These are phyloP conservation scores for Emericellopsis atlantica DNA, from an alignment of 2,329 filamentous ascomycete genomes.

Conservation along the genomic window DNA sequence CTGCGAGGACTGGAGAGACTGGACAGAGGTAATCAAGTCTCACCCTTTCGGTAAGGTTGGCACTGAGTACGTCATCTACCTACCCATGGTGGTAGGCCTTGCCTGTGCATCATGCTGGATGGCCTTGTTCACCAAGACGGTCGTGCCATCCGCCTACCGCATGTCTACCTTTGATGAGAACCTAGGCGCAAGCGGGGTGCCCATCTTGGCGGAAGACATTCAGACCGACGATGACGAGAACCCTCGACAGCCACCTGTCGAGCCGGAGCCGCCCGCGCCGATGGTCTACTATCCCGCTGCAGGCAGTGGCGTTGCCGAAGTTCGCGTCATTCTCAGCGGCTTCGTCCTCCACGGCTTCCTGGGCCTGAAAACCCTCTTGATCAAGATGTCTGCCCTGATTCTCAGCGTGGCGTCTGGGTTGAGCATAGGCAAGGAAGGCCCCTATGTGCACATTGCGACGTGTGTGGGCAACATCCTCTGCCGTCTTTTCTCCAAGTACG, in stretches of 20 bases:
- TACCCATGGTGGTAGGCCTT: conserved; percentile 57
- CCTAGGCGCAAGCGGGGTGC: conserved; percentile 51
- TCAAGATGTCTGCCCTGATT: conserved; percentile 75
- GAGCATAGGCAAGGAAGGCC: conserved; percentile 86
- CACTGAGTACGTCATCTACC: conserved; percentile 69
- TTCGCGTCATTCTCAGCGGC: conserved; percentile 93
- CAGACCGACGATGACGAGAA: conserved; percentile 27
- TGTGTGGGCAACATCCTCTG: conserved; percentile 94
- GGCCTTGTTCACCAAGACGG: conserved; percentile 83
- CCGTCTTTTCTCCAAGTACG: conserved; percentile 88
- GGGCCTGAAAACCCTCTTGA: conserved; percentile 70
- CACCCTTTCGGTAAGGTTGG: conserved; percentile 36
- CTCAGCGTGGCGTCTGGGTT: conserved; percentile 86
- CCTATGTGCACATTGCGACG: conserved; percentile 94
- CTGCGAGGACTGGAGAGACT: conserved; percentile 44
- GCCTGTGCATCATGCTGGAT: conserved; percentile 63
- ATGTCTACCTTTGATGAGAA: conserved; percentile 89
- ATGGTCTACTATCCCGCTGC: conserved; percentile 95
- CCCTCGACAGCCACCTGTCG: conserved; percentile 24
- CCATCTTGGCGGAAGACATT: conserved; percentile 23
- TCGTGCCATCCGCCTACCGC: conserved; percentile 78
- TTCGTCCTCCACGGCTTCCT: conserved; percentile 96
- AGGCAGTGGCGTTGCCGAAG: conserved; percentile 91
- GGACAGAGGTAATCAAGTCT: conserved; percentile 35
- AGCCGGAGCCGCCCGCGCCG: conserved; percentile 23